These are phyloP conservation scores for Heliamphora exappendiculata DNA, from an alignment of 148 eudicot species.

Conservation along the genomic window DNA sequence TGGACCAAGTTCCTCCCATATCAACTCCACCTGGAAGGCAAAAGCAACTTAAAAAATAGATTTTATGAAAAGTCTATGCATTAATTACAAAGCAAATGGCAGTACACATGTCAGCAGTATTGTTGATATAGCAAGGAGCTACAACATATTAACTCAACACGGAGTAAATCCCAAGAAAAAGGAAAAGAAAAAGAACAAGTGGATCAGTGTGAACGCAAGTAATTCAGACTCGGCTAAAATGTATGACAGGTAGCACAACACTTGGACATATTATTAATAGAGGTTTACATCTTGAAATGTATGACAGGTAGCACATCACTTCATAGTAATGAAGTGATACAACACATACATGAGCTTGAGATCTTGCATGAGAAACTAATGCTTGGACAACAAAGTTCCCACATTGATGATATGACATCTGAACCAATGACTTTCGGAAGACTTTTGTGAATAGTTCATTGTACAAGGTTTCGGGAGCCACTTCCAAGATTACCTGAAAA, in stretches of 20 bases:
- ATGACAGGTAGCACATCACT: not conserved
- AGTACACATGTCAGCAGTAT: not conserved
- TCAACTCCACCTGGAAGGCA: constrained; percentile 49
- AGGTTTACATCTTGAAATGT: not conserved
- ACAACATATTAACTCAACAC: not conserved
- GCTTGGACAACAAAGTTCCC: constrained; percentile 90
- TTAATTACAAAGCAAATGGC: not conserved
- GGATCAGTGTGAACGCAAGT: not conserved
- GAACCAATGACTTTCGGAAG: constrained; percentile 58
- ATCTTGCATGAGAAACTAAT: constrained; percentile 70
- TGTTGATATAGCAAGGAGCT: not conserved
- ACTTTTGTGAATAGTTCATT: constrained; percentile 54
- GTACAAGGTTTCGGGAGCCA: constrained; percentile 70
- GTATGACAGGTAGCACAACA: not conserved
- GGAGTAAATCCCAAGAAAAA: not conserved
- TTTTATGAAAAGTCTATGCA: not conserved
- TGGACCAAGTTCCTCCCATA: constrained; percentile 72
- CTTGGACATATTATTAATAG: not conserved
- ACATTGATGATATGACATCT: constrained; percentile 54
- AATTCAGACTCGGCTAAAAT: not conserved
- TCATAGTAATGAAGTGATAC: not conserved
- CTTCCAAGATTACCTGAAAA: constrained; percentile 83
- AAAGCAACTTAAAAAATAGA: constrained; percentile 10
- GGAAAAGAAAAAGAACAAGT: too few species aligned
- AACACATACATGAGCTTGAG: constrained; percentile 61